These are phyloP conservation scores for Pharnaceum exiguum DNA, from an alignment of 148 eudicot species.

Conservation along the genomic window DNA sequence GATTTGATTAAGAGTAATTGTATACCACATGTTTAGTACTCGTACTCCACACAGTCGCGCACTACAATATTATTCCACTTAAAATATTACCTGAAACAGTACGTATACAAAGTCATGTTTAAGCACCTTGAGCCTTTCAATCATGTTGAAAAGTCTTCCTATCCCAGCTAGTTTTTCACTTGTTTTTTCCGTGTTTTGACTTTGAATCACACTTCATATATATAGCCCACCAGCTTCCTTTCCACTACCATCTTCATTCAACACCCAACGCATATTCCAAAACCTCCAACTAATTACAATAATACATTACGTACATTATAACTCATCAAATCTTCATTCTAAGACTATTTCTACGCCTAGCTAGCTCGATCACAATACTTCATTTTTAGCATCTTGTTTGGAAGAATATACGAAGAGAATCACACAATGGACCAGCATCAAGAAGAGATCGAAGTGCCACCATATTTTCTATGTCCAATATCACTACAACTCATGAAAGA, in stretches of 20 bases:
- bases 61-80: no score
- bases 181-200: constrained; percentile 51
- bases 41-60: no score
- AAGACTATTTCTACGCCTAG: no score
- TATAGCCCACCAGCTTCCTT: constrained; percentile 16
- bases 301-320: constrained; percentile 13
- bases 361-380: background rate
- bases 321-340: constrained; percentile 6
- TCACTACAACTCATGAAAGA: constrained; percentile 70
- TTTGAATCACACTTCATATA: constrained; percentile 17
- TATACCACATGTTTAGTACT: no score
- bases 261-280: constrained; percentile 1
- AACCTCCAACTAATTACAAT: no score
- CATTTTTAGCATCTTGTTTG: background rate
- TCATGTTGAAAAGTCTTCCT: constrained; percentile 15
- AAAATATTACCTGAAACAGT: no score
- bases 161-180: background rate
- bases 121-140: constrained; percentile 22
- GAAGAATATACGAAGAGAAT: background rate
- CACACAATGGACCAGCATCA: constrained; percentile 13
- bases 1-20: no score
- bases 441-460: constrained; percentile 57
- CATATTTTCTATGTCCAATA: constrained; percentile 66
- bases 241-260: no score
- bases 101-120: constrained; percentile 6